Base-by-base conservation (phyloP, 768 basidiomycete genomes). In the Calocera cornea region DNA sequence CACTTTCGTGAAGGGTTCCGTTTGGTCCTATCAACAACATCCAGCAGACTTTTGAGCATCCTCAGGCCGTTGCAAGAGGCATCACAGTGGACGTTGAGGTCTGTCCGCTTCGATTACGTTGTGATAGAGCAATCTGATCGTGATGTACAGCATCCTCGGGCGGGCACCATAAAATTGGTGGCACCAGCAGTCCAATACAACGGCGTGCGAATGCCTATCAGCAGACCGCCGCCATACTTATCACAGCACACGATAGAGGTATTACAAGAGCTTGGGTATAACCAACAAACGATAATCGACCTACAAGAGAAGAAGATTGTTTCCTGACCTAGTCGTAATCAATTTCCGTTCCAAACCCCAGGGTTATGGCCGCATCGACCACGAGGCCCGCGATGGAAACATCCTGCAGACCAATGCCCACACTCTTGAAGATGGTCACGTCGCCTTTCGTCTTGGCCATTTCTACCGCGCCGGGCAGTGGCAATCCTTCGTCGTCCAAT, bases 1-100 rank as follows among this genome's bases (percentile, higher is more conserved):
- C 36, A 66, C 12, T 24, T 24, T 34, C 24, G 22, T 54, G 14
- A 19, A 90, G 88, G 12, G 85, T 92, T 29, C 90, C 91, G 7
- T 87, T 88, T 76, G 90, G 89, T 34, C 95, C 95, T 19, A 95
- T 97, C 79, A 97, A 97, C 75, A 88, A 91, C 71, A 91, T 97
- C 68, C 74, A 82, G 68, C 86, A 93, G 76, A 93, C 95, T 1
- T 97, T 97, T 73, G 84, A 85, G 36, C 95, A 97, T 76, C 92
- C 92, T 7, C 82, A 92, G 79, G 91, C 90, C 1, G 73, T 86
- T 41, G 92, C 93, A 33, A 83, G 95, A 64, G 79, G 82, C 65
- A 83, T 89, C 41, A 85, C 85, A 0, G 83, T 88, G 31, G 90
- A 93, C 72, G 83, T 95, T 64, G 84, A 92, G 70, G 91, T 90